Base-by-base conservation (phyloP, 1,284 basidiomycete species). In the Trametes versicolor region DNA sequence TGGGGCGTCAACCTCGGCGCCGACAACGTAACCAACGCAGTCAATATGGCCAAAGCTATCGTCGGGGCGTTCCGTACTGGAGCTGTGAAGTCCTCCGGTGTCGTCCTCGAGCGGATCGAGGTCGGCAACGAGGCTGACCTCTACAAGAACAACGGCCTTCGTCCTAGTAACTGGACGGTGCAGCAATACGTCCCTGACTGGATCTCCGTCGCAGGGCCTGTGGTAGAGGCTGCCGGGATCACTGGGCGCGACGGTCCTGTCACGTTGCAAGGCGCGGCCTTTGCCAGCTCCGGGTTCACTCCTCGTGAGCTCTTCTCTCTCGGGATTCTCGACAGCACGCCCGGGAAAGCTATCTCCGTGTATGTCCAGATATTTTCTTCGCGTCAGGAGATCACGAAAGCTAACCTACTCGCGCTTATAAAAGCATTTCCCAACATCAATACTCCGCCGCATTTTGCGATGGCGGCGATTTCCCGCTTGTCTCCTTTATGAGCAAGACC, bases 1-100 rank as follows among this genome's bases (percentile, higher is more conserved):
- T 92, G 87, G 87, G 91, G 89, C n/a, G 80, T 92, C 60, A 91
- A 91, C 73, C 75, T 91, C 25, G 85, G 87, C 13, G 71, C 77
- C 36, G 77, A 83, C 63, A 90, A 91, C 70, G 64, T 86, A 60
- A 88, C 86, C 37, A 84, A 87, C 48, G 85, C 83, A 0, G 82
- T 83, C 53, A 82, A 87, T n/a, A 83, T 90, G 76, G 84, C 86
- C 0, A 77, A 80, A 60, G 83, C 87, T 0, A 84, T 92, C 63
- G 66, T 83, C 15, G 81, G 80, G 58, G 87, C 85, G 7, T 91
- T 90, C 71, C 62, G 74, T 21, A 81, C 81, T 2, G 61, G 77
- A 4, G 76, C 77, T 1, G 79, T 89, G n/a, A 76, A 72, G 58
- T 62, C 68, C 41, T 78, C 82, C 0, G 80, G 83, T 4, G 84